These are phyloP conservation scores for Fusarium protoensiforme DNA, from an alignment of 2,329 filamentous ascomycete species.

Conservation along the genomic window DNA sequence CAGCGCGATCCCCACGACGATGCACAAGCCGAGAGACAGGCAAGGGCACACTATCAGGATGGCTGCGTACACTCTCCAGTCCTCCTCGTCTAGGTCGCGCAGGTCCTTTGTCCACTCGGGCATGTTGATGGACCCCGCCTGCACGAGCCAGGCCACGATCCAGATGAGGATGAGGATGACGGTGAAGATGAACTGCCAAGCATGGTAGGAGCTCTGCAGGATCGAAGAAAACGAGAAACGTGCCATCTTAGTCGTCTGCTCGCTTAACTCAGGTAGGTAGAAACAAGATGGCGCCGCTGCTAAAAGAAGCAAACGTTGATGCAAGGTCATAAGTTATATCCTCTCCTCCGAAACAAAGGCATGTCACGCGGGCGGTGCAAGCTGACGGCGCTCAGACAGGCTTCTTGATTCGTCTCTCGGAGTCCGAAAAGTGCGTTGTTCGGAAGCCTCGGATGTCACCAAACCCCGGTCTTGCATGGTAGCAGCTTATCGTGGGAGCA, in stretches of 20 bases:
- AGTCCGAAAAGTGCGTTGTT: not conserved
- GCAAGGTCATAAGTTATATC: not conserved
- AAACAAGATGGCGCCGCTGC: not conserved
- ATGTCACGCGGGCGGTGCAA: not conserved
- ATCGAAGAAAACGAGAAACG: not conserved
- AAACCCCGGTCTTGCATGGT: not conserved
- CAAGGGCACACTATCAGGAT: slow-evolving; percentile 7
- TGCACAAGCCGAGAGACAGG: not conserved
- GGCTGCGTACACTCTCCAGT: not conserved
- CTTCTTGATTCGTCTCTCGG: not conserved
- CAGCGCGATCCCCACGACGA: not conserved
- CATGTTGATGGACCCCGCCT: slow-evolving; percentile 18
- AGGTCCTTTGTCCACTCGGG: slow-evolving; percentile 25
- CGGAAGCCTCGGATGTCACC: not conserved
- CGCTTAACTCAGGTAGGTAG: not conserved
- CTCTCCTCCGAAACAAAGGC: not conserved
- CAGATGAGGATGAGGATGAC: slow-evolving; percentile 6
- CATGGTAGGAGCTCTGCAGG: not conserved
- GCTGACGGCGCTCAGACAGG: not conserved
- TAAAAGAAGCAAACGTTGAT: not conserved
- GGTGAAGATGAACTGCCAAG: slow-evolving; percentile 4
- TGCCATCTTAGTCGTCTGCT: not conserved
- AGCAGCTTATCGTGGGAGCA: not conserved
- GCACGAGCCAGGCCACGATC: slow-evolving; percentile 13
- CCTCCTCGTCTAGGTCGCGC: not conserved